Evolutionary conservation across 164 flowering plant species (phyloP).

Genomic region (Berberis vulgaris): DNA sequence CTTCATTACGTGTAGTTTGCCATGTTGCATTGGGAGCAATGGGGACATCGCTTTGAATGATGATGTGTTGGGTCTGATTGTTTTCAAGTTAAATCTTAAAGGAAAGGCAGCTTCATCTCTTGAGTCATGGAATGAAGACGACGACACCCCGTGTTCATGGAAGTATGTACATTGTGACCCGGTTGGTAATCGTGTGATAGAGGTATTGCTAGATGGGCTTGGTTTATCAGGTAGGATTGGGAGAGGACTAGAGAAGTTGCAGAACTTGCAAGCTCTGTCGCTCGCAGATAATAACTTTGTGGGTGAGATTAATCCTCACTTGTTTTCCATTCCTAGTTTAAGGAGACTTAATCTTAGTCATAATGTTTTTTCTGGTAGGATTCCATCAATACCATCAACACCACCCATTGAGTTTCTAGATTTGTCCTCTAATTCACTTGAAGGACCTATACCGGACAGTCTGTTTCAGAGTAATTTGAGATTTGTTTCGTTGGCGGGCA

Average conservation of each 20-base stretch:
- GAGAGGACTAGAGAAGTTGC: constrained; percentile 55
- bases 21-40: neutral
- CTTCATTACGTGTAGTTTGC: neutral
- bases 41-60: constrained; percentile 31
- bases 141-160: constrained; percentile 80
- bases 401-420: constrained; percentile 38
- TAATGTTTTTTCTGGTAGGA: constrained; percentile 49
- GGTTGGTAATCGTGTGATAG: constrained; percentile 37
- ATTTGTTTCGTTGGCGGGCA: constrained; percentile 41
- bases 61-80: constrained; percentile 77
- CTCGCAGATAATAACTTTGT: constrained; percentile 54
- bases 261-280: constrained; percentile 36
- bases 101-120: constrained; percentile 45
- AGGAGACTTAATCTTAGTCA: constrained; percentile 47
- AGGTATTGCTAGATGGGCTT: constrained; percentile 44
- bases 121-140: constrained; percentile 73
- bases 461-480: constrained; percentile 39
- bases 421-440: constrained; percentile 48
- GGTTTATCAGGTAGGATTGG: constrained; percentile 66
- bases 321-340: constrained; percentile 24
- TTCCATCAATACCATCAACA: constrained; percentile 19
- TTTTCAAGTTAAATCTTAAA: constrained; percentile 60
- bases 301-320: constrained; percentile 38
- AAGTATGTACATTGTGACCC: constrained; percentile 46
- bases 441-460: constrained; percentile 53